Base-by-base conservation (phyloP, 345 rosid species). In the Gossypium stocksii region DNA sequence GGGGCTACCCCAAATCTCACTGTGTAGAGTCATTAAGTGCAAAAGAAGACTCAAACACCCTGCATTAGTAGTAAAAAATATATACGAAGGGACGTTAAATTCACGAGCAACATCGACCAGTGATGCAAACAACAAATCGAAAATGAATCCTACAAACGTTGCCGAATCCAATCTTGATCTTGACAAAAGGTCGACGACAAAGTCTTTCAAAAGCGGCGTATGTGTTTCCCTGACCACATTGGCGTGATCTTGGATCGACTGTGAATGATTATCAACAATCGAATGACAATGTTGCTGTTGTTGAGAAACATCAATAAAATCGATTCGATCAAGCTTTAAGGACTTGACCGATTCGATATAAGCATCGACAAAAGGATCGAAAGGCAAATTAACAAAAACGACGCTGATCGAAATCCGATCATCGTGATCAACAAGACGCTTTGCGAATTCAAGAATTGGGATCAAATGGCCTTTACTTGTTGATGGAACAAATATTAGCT, bases 71-170 rank as follows among this genome's bases (percentile, higher is more conserved):
- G 89, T 80, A 9, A 62, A 38, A 61, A 77, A 85, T 8, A 87
- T 66, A 72, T 87, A 87, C 29, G 82, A 86, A 71, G 91, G 89
- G 10, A 89, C 76, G 25, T 65, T 59, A 54, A 86, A 60, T 13
- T 85, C 83, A 7, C 74, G 52, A 0, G 78, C 90, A 0, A 80
- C 79, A 19, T 82, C 78, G 9, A 89, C 79, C 78, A 87, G 54
- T 2, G 84, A n/a, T n/a, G n/a, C 63, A 48, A 87, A 82, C 43
- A 83, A 79, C 59, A 83, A 76, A 70, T 89, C 90, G 1, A 86
- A 41, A 52, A 85, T 0, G 2, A 48, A 48, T 16, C 52, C 3
- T 0, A 13, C 12, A 48, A 48, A 48, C 0, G 10, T 11, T 11
- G 16, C 2, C 52, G 14, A 48, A 13, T 48, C 14, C 12, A 13